A percentile compares a stretch with the other conserved stretches of the same genome.
Evolutionary conservation across 2,329 filamentous ascomycete genomes (phyloP).

Genomic region (Dothideomycetes sp.): DNA sequence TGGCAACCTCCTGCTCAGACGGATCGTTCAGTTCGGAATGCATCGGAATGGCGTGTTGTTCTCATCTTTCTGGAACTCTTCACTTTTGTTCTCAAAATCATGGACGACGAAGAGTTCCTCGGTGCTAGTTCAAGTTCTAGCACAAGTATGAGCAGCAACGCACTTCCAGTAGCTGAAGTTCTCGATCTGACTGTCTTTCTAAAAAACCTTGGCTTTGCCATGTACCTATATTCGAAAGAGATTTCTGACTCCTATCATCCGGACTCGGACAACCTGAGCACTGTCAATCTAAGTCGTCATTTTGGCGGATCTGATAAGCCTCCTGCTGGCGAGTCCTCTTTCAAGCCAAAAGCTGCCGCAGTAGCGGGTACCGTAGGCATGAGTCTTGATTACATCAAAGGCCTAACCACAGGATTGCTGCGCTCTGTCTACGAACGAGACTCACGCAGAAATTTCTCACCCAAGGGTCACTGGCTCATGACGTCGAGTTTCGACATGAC

Average conservation of each 20-base stretch:
- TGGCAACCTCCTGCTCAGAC: conserved; percentile 25
- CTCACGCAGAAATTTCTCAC: conserved; percentile 76
- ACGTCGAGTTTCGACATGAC: conserved; percentile 79
- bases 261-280: conserved; percentile 5
- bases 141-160: conserved; percentile 52
- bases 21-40: conserved; percentile 33
- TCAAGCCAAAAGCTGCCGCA: too few relatives aligned
- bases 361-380: conserved; percentile 59
- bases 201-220: conserved; percentile 80
- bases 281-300: conserved; percentile 21
- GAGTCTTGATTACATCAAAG: conserved; percentile 68
- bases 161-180: conserved; percentile 62
- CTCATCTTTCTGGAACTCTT: conserved; percentile 91
- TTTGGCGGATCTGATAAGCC: conserved; percentile 20
- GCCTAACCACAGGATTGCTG: conserved; percentile 68
- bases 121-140: conserved; percentile 40
- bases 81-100: conserved; percentile 81
- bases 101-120: conserved; percentile 88
- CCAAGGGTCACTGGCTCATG: conserved; percentile 88
- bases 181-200: conserved; percentile 70
- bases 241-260: conserved; percentile 27
- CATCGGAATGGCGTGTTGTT: conserved; percentile 77
- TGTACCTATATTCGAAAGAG: conserved; percentile 75
- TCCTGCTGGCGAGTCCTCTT: conserved; percentile 35
- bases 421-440: conserved; percentile 89